A percentile compares a stretch with the other conserved stretches of the same genome.
phyloP scores from a whole-genome alignment of 2,329 filamentous ascomycete species.

The Knufia petricola region DNA sequence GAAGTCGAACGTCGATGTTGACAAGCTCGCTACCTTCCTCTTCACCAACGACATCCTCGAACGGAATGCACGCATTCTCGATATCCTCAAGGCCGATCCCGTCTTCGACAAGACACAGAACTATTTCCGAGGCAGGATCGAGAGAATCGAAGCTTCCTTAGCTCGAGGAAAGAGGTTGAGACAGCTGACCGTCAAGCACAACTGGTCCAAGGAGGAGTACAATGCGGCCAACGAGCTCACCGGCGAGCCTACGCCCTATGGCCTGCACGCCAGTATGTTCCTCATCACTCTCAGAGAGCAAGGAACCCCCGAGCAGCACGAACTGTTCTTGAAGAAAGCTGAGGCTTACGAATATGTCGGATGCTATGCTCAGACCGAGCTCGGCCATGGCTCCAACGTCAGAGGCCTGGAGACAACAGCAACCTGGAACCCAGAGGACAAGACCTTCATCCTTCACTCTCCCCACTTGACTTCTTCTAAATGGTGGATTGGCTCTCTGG shows the following conservation, averaged over 20 bases:
- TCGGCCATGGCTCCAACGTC: slow-evolving; percentile 71
- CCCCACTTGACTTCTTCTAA: slow-evolving; percentile 66
- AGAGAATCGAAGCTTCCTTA: slow-evolving; percentile 59
- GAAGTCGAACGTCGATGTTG: slow-evolving; percentile 56
- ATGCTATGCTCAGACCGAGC: slow-evolving; percentile 72
- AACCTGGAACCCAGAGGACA: slow-evolving; percentile 62
- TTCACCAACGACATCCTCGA: slow-evolving; percentile 58
- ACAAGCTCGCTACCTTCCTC: slow-evolving; percentile 58
- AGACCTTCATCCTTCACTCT: slow-evolving; percentile 66
- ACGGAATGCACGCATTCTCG: slow-evolving; percentile 50
- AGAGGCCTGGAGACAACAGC: slow-evolving; percentile 62
- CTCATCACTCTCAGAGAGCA: slow-evolving; percentile 62
- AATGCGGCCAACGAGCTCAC: slow-evolving; percentile 57
- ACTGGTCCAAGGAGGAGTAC: slow-evolving; percentile 58
- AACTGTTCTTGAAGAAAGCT: slow-evolving; percentile 60
- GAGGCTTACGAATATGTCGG: slow-evolving; percentile 63
- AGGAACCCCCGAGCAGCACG: slow-evolving; percentile 62
- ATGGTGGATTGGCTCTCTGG: slow-evolving; percentile 77
- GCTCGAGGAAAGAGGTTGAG: slow-evolving; percentile 61
- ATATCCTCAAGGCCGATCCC: slow-evolving; percentile 56
- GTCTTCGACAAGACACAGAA: slow-evolving; percentile 72
- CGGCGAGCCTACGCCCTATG: slow-evolving; percentile 64
- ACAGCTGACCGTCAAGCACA: slow-evolving; percentile 55
- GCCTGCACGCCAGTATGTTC: slow-evolving; percentile 63
- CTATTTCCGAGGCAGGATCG: slow-evolving; percentile 61